These are phyloP conservation scores for Ettlia oleoabundans DNA, from an alignment of 139 green algal species.

Conservation along the genomic window DNA sequence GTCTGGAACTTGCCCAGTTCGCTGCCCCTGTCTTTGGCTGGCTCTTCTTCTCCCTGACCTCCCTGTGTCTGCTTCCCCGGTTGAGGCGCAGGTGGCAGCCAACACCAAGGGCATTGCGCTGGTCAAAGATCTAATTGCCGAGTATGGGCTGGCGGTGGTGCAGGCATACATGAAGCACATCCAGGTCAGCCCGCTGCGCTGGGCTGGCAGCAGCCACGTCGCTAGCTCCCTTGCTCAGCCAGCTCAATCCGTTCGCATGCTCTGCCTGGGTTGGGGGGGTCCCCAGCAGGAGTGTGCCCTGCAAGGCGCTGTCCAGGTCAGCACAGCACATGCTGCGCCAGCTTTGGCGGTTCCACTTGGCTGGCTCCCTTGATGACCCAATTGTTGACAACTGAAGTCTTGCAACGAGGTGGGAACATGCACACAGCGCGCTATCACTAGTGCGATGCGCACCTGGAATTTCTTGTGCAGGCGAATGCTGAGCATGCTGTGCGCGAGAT, in stretches of 20 bases:
- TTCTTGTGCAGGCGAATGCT: constrained; percentile 67
- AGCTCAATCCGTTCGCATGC: too few species aligned
- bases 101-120: constrained; percentile 93
- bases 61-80: neutral
- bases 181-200: constrained; percentile 53
- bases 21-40: neutral
- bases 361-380: too few species aligned
- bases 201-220: neutral
- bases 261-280: too few species aligned
- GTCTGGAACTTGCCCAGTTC: too few species aligned
- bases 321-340: too few species aligned
- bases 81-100: constrained; percentile 87
- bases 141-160: constrained; percentile 68
- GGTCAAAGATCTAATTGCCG: constrained; percentile 84
- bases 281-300: too few species aligned
- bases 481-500: constrained; percentile 87
- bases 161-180: constrained; percentile 97
- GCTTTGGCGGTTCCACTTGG: too few species aligned
- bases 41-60: neutral
- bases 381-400: too few species aligned
- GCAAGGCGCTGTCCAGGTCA: too few species aligned
- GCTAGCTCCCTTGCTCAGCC: neutral
- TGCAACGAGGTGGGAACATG: too few species aligned
- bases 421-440: too few species aligned
- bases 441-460: neutral